Evolutionary conservation across 345 rosid species (phyloP).

Genomic region (Rhodamnia argentea): DNA sequence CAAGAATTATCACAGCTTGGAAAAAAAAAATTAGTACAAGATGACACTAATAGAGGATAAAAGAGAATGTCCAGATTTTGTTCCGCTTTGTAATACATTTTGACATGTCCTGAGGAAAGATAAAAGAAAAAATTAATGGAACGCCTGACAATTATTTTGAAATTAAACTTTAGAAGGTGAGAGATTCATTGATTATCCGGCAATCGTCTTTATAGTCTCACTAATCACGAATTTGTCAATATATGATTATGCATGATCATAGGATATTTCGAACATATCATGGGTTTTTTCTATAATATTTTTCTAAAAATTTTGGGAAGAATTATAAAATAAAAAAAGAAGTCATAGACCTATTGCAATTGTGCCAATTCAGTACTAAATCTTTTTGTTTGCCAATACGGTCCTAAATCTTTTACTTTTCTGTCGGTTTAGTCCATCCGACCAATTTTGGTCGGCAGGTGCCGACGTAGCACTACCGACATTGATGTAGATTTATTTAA

Average conservation of each 20-base stretch:
- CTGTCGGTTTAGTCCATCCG: too few relatives aligned
- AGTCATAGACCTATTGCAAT: too few relatives aligned
- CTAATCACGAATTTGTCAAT: neutral
- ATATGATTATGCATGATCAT: neutral
- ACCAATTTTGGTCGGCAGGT: too few relatives aligned
- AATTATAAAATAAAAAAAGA: too few relatives aligned
- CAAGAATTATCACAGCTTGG: neutral
- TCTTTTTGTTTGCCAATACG: too few relatives aligned
- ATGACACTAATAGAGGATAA: neutral
- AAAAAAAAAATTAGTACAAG: too few relatives aligned
- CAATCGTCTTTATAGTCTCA: neutral
- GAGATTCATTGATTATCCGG: neutral
- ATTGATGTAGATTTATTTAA: too few relatives aligned
- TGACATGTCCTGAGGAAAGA: neutral
- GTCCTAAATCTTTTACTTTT: too few relatives aligned
- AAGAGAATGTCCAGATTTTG: neutral
- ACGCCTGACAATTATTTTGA: neutral
- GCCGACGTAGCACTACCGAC: too few relatives aligned
- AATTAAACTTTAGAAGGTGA: neutral
- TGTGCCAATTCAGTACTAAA: too few relatives aligned
- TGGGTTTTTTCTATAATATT: neutral
- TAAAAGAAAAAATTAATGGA: neutral
- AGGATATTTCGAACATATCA: neutral
- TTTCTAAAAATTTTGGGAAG: too few relatives aligned
- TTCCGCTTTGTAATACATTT: neutral